Evolutionary conservation across 306 rosid species (phyloP).

Genomic region (Leucaena leucocephala): DNA sequence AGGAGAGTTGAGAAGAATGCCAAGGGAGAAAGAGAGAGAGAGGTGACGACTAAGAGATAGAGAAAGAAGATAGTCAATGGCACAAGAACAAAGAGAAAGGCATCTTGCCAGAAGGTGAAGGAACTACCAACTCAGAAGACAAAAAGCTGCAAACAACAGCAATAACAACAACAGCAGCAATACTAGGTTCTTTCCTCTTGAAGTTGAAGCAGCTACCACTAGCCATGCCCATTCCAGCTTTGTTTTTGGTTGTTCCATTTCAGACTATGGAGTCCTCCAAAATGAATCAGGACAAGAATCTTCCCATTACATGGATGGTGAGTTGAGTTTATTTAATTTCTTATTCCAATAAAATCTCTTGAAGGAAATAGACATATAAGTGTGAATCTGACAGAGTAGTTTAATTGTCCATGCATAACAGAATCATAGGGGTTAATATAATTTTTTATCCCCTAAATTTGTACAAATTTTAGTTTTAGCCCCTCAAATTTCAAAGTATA

Average conservation of each 20-base stretch:
- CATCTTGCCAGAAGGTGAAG: slow-evolving; percentile 87
- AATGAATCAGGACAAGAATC: slow-evolving; percentile 37
- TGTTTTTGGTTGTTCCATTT: slow-evolving; percentile 28
- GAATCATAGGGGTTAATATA: too few relatives aligned
- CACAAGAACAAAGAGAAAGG: slow-evolving; percentile 75
- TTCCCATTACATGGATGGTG: slow-evolving; percentile 34
- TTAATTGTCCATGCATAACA: too few relatives aligned
- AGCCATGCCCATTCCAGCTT: slow-evolving; percentile 42
- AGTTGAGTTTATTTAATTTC: slow-evolving; percentile 6
- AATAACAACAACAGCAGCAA: background rate
- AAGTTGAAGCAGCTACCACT: slow-evolving; percentile 48
- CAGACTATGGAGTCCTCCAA: slow-evolving; percentile 22
- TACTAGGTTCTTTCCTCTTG: slow-evolving; percentile 28
- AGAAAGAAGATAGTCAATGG: slow-evolving; percentile 82
- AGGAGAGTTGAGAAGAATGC: slow-evolving; percentile 48
- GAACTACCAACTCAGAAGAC: slow-evolving; percentile 74
- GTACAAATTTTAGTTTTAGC: too few relatives aligned
- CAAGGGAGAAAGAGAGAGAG: slow-evolving; percentile 73
- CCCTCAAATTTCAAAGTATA: too few relatives aligned
- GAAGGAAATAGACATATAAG: too few relatives aligned
- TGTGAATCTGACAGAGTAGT: too few relatives aligned
- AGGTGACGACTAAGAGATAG: slow-evolving; percentile 78
- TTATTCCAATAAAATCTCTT: background rate
- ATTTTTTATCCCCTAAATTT: too few relatives aligned
- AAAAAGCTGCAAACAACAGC: slow-evolving; percentile 50